These are phyloP conservation scores for Chiua virens DNA, from an alignment of 768 basidiomycete genomes.

Conservation along the genomic window DNA sequence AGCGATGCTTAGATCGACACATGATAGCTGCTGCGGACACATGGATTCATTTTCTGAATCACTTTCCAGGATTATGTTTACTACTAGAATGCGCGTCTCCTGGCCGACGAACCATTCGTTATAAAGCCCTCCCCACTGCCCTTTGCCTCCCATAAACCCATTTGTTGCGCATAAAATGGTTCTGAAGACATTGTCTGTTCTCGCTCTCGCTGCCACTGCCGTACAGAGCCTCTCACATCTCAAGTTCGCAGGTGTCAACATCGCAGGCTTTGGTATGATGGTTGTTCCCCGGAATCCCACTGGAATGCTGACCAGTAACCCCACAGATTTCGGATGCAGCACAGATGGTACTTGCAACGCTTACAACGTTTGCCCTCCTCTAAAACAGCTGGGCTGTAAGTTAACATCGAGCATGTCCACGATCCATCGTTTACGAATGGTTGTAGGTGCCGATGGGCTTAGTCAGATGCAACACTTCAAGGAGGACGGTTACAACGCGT, in stretches of 20 bases:
- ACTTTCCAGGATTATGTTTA: conserved; percentile 10
- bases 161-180: conserved; percentile 12
- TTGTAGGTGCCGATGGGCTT: conserved; percentile 10
- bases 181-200: conserved; percentile 13
- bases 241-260: conserved; percentile 48
- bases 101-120: background rate
- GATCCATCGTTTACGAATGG: background rate
- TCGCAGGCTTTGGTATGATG: conserved; percentile 45
- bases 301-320: background rate
- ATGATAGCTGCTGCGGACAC: background rate
- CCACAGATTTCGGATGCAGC: conserved; percentile 47
- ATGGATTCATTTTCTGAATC: background rate
- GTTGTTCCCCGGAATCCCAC: background rate
- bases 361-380: conserved; percentile 43
- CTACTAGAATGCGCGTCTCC: background rate
- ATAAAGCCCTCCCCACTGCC: conserved; percentile 6
- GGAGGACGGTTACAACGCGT: conserved; percentile 53
- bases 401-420: too few relatives aligned
- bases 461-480: conserved; percentile 66
- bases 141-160: background rate
- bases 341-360: conserved; percentile 43
- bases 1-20: background rate
- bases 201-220: conserved; percentile 13
- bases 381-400: conserved; percentile 44
- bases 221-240: conserved; percentile 26